Evolutionary conservation across 805 yeast genomes (phyloP).

Genomic region (Zygoascus ofunaensis): DNA sequence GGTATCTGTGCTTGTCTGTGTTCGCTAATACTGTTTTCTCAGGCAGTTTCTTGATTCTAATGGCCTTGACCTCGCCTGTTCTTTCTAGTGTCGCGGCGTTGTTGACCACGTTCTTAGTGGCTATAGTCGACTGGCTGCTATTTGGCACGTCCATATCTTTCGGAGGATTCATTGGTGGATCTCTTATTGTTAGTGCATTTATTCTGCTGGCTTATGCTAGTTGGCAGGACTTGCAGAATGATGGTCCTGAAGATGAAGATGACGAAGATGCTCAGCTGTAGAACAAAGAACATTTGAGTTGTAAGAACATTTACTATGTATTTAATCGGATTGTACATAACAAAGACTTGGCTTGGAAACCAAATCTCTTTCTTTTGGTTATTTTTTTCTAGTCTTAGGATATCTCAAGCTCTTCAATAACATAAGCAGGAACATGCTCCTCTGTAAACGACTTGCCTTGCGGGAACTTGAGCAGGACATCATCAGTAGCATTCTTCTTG

Average conservation of each 20-base stretch:
- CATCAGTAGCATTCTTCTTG: constrained; percentile 11
- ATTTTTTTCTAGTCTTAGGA: no score
- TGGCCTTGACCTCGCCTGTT: constrained; percentile 82
- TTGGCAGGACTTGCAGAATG: constrained; percentile 30
- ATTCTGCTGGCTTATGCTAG: constrained; percentile 38
- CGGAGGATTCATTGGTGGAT: constrained; percentile 60
- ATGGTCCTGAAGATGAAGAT: constrained; percentile 26
- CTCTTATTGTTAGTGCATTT: constrained; percentile 62
- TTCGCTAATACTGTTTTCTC: constrained; percentile 59
- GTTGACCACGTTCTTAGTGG: constrained; percentile 71
- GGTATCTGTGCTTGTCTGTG: constrained; percentile 43
- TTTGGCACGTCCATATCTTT: constrained; percentile 49
- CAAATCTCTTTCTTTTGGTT: no score
- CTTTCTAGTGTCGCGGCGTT: constrained; percentile 58
- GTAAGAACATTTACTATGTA: not conserved
- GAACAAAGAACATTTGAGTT: not conserved
- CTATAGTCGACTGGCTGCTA: constrained; percentile 60
- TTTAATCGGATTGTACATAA: not conserved
- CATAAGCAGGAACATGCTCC: not conserved
- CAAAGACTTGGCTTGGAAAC: no score
- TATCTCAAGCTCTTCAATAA: constrained; percentile 1
- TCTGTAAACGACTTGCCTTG: not conserved
- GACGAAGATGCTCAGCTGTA: constrained; percentile 1
- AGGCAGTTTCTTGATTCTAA: constrained; percentile 61
- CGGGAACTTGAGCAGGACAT: constrained; percentile 3